Conservation (phyloP, 805 yeast genomes). For the Candida jianshihensis region DNA sequence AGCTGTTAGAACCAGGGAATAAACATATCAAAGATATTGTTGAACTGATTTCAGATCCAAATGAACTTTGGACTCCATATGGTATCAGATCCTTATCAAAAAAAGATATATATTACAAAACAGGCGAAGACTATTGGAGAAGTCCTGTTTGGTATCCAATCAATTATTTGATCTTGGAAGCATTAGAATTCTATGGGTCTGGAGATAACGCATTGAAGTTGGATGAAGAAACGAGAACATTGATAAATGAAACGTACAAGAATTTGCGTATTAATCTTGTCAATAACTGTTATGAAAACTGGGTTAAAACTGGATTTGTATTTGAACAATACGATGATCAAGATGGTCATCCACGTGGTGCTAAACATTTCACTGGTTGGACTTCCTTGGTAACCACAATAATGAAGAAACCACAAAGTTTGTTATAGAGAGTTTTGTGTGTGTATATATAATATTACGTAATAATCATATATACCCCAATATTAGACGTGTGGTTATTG, state of each 20-base stretch:
- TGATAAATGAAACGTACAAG: conserved; percentile 44
- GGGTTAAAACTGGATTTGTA: conserved; percentile 70
- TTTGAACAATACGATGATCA: conserved; percentile 87
- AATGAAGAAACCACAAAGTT: conserved; percentile 69
- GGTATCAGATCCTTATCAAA: conserved; percentile 82
- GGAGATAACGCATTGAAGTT: conserved; percentile 19
- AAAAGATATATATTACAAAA: conserved; percentile 55
- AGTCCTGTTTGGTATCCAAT: conserved; percentile 92
- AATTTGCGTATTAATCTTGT: conserved; percentile 63
- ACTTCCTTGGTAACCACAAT: conserved; percentile 73
- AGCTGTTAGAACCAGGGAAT: conserved; percentile 47
- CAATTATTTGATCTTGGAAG: conserved; percentile 74
- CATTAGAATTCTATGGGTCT: conserved; percentile 50
- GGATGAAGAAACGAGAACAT: conserved; percentile 20
- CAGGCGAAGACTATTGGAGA: conserved; percentile 92
- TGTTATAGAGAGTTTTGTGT: not conserved
- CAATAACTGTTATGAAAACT: conserved; percentile 57
- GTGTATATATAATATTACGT: not conserved
- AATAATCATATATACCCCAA: not conserved
- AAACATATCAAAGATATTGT: conserved; percentile 45
- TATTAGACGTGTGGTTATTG: no score
- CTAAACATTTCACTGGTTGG: conserved; percentile 93
- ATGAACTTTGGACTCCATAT: conserved; percentile 65
- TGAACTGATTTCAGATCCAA: conserved; percentile 56
- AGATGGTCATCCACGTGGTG: conserved; percentile 73